Evolutionary conservation across 2,329 filamentous ascomycete genomes (phyloP).

Genomic region (Stemphylium vesicarium): DNA sequence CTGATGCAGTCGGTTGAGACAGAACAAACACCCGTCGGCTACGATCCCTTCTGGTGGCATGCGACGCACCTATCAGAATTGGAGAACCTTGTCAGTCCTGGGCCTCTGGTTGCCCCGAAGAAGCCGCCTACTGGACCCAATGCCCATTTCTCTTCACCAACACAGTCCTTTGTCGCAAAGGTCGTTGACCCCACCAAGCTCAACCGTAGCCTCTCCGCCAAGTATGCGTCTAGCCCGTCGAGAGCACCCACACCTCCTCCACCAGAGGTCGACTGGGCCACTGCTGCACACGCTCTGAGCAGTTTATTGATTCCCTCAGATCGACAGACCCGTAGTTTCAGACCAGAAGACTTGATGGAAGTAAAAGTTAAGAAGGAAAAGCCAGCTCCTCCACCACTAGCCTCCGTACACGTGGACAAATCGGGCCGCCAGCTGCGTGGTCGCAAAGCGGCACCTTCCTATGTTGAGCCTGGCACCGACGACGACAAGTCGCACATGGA

Average conservation of each 20-base stretch:
- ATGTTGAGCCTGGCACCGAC: conserved; percentile 58
- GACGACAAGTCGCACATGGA: conserved; percentile 39
- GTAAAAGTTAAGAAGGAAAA: conserved; percentile 65
- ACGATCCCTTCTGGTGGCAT: conserved; percentile 56
- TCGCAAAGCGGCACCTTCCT: conserved; percentile 63
- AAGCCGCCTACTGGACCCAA: conserved; percentile 64
- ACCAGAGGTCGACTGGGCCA: conserved; percentile 84
- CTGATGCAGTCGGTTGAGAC: conserved; percentile 26
- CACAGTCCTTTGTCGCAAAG: conserved; percentile 84
- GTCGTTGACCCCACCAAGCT: conserved; percentile 72
- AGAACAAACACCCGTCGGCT: conserved; percentile 34
- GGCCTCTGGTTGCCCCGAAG: conserved; percentile 58
- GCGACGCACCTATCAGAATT: conserved; percentile 38
- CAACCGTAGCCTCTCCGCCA: conserved; percentile 66
- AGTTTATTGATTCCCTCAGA: conserved; percentile 80
- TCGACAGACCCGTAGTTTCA: conserved; percentile 77
- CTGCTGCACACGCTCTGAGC: conserved; percentile 81
- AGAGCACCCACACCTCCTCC: conserved; percentile 68
- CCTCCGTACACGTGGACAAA: conserved; percentile 52
- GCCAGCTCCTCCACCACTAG: conserved; percentile 43
- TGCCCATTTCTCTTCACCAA: conserved; percentile 84
- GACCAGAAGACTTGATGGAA: conserved; percentile 74
- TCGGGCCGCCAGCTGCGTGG: conserved; percentile 71
- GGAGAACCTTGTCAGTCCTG: conserved; percentile 44
- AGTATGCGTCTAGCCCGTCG: conserved; percentile 44